These are phyloP conservation scores for Heliosperma pusillum DNA, from an alignment of 148 eudicot species.

Conservation along the genomic window DNA sequence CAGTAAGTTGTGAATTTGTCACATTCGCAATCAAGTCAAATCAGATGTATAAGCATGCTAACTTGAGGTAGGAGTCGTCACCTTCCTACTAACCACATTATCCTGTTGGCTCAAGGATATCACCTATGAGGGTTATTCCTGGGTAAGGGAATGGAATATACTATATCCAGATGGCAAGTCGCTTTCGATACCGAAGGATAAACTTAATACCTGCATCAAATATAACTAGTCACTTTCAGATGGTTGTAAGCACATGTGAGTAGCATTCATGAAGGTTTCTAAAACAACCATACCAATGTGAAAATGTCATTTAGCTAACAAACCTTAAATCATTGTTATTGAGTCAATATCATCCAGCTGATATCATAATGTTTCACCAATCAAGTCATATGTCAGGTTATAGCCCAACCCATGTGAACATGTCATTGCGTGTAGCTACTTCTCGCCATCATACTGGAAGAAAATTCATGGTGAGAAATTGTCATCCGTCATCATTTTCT, in stretches of 20 bases:
- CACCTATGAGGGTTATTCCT: not conserved
- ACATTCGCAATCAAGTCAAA: not conserved
- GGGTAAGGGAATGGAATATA: no score
- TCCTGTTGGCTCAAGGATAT: not conserved
- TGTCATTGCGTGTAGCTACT: conserved; percentile 15
- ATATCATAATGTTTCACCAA: conserved; percentile 22
- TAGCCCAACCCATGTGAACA: conserved; percentile 24
- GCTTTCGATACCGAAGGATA: not conserved
- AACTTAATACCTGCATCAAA: not conserved
- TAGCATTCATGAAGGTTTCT: conserved; percentile 12
- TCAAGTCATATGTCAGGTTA: conserved; percentile 17
- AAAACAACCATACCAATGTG: conserved; percentile 14
- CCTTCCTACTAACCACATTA: not conserved
- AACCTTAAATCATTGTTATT: conserved; percentile 9
- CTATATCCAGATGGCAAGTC: not conserved
- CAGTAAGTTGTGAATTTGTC: not conserved
- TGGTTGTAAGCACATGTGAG: conserved; percentile 18
- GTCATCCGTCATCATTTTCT: not conserved
- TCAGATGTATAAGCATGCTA: conserved; percentile 3
- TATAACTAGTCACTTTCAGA: not conserved
- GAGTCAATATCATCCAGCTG: conserved; percentile 24
- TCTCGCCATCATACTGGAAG: not conserved
- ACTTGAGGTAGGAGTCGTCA: conserved; percentile 1
- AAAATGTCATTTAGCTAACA: conserved; percentile 20
- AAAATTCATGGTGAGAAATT: not conserved